Evolutionary conservation across 2,329 filamentous ascomycete species (phyloP).

Genomic region (Hypoxylon sp.): DNA sequence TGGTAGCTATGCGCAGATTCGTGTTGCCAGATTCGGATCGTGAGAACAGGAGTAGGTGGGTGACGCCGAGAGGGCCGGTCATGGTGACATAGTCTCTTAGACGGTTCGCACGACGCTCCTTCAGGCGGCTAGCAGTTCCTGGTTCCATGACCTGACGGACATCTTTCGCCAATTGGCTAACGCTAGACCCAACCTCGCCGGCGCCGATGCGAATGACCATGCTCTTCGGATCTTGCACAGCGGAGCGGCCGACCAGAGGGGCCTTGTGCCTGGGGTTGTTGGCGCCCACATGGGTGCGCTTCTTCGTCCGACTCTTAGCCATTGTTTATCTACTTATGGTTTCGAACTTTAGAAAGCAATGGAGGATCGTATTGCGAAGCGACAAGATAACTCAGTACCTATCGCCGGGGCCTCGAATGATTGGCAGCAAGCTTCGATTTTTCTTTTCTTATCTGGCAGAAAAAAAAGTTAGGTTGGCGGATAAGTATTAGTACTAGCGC

Average conservation of each 20-base stretch:
- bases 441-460: slow-evolving; percentile 40
- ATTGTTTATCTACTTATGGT: slow-evolving; percentile 63
- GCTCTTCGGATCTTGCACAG: slow-evolving; percentile 84
- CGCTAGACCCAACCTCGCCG: slow-evolving; percentile 89
- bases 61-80: slow-evolving; percentile 93
- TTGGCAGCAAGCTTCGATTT: slow-evolving; percentile 30
- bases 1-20: slow-evolving; percentile 88
- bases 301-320: slow-evolving; percentile 87
- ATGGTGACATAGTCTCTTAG: slow-evolving; percentile 94
- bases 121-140: slow-evolving; percentile 88
- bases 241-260: slow-evolving; percentile 70
- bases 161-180: slow-evolving; percentile 92
- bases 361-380: background rate
- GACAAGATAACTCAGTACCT: background rate
- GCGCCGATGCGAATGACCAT: slow-evolving; percentile 99
- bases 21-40: slow-evolving; percentile 91
- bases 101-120: slow-evolving; percentile 89
- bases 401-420: slow-evolving; percentile 1
- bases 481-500: slow-evolving; percentile 24
- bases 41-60: slow-evolving; percentile 93
- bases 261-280: slow-evolving; percentile 70
- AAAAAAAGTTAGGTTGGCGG: slow-evolving; percentile 16
- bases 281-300: slow-evolving; percentile 85
- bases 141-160: slow-evolving; percentile 96
- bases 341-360: background rate